phyloP scores from a whole-genome alignment of 2,329 filamentous ascomycete genomes.

The Didymella pinodella region DNA sequence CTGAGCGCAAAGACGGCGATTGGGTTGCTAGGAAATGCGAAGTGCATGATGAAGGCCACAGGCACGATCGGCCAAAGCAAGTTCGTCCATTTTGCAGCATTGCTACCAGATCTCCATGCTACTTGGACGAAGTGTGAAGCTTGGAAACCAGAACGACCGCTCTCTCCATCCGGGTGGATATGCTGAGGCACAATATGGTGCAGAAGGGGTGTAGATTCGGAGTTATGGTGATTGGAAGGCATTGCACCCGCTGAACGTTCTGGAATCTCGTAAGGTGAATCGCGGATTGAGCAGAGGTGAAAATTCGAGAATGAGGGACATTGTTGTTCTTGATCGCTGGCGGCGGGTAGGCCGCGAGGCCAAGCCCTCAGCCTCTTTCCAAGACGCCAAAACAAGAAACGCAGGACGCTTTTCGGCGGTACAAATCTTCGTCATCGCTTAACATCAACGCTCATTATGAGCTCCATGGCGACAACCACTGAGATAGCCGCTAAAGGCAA shows the following conservation, averaged over 20 bases:
- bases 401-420: slow-evolving; percentile 11
- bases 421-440: slow-evolving; percentile 7
- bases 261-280: neutral
- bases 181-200: slow-evolving; percentile 40
- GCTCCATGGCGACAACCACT: neutral
- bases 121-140: slow-evolving; percentile 69
- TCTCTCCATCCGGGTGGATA: slow-evolving; percentile 67
- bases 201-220: slow-evolving; percentile 44
- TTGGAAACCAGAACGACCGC: slow-evolving; percentile 71
- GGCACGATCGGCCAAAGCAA: slow-evolving; percentile 78
- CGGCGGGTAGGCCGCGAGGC: slow-evolving; percentile 1
- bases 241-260: slow-evolving; percentile 9
- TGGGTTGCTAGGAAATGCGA: slow-evolving; percentile 62
- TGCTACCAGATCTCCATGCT: slow-evolving; percentile 69
- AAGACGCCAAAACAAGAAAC: slow-evolving; percentile 21
- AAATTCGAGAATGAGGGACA: neutral
- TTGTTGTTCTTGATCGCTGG: neutral
- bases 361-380: slow-evolving; percentile 21
- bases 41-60: slow-evolving; percentile 69
- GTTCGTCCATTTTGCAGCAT: slow-evolving; percentile 71
- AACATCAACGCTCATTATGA: slow-evolving; percentile 11
- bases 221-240: slow-evolving; percentile 29
- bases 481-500: slow-evolving; percentile 8
- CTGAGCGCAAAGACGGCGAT: slow-evolving; percentile 72
- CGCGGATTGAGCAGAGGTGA: neutral